Conservation (phyloP, 2,329 filamentous ascomycete species). For the Neoscytalidium dimidiatum region DNA sequence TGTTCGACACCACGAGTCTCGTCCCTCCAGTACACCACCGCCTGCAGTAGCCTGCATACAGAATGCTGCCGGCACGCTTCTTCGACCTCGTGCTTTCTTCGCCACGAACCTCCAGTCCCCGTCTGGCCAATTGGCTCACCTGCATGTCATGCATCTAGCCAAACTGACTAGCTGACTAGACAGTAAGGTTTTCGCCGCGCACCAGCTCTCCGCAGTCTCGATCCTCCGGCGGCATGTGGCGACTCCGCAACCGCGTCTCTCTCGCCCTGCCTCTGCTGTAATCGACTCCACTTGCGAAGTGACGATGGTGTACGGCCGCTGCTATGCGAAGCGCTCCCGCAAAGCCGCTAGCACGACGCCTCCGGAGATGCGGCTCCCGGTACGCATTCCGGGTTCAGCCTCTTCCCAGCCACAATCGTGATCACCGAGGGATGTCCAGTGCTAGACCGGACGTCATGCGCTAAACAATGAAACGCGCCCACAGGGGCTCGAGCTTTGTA, state of each 20-base stretch:
- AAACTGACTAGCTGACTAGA: background rate
- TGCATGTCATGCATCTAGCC: background rate
- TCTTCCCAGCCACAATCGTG: background rate
- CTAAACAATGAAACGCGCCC: background rate
- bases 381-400: background rate
- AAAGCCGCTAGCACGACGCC: background rate
- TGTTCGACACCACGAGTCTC: background rate
- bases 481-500: too few species aligned
- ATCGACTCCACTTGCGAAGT: background rate
- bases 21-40: constrained; percentile 1
- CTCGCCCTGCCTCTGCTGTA: background rate
- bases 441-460: background rate
- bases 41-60: background rate
- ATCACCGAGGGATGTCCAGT: background rate
- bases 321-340: background rate
- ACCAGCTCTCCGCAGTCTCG: background rate
- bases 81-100: background rate
- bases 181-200: background rate
- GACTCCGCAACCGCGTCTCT: background rate
- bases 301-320: background rate
- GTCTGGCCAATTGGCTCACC: background rate
- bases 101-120: background rate
- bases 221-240: background rate
- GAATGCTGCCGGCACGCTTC: background rate
- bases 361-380: background rate